Evolutionary conservation across 805 yeast genomes (phyloP), one percentile per base, ranked within the genome.

Genomic region (Starmera pachycereana): DNA sequence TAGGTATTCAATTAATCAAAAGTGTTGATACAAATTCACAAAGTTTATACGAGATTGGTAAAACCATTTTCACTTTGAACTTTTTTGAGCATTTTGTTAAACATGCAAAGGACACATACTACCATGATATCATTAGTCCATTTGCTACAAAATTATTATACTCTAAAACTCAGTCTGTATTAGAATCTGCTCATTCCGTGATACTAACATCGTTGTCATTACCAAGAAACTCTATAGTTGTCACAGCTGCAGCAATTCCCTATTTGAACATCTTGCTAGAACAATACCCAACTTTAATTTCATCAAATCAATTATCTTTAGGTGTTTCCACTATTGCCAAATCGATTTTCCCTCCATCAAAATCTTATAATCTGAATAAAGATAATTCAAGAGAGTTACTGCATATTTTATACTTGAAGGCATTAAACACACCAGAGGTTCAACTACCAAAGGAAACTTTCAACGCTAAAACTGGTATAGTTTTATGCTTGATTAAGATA

Each of bases 101-200:
- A 14, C 30, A 37, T 10, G 51, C 71, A 37, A 51, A 66, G 3
- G 66, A 63, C 0, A 49, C 52, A 36, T 61, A 62, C 40, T 54
- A 58, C 13, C 69, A 68, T 36, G 50, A 61, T 8, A 38, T 48
- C 12, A 50, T 62, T 31, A 41, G 52, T 12, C 65, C 64, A 8
- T 44, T 61, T 29, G 51, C 58, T 16, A 41, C 29, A 37, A 46
- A 39, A 30, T 51, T 48, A 38, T 47, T 52, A 11, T 35, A 39
- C 10, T 43, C 50, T 7, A 35, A 40, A 22, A 42, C 40, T 6
- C 39, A 41, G 41, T 18, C 38, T 36, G 47, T 76, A 6, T 56
- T 78, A 10, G 90, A 82, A 51, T 73, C 80, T 0, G 66, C 78
- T 1, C 90, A 82, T 53, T 76, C 87, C 0, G 81, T 79, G 1